Percentiles rank a stretch among this genome's conserved stretches.
Evolutionary conservation across 768 basidiomycete species (phyloP).

Genomic region (Hericium erinaceus): DNA sequence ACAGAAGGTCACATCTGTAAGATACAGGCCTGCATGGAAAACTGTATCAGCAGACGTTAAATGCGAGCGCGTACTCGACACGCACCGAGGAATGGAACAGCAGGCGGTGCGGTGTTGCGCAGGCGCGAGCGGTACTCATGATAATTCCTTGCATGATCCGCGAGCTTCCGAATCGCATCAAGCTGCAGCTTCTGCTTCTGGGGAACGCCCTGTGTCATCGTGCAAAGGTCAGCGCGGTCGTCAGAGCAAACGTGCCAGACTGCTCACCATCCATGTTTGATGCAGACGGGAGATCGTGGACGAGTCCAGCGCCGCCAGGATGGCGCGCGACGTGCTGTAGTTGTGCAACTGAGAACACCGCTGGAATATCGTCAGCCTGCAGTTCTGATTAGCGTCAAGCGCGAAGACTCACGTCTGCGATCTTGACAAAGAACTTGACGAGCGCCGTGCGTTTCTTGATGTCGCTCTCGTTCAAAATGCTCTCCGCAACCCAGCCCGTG

Average conservation of each 20-base stretch:
- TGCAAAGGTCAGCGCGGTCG: not conserved
- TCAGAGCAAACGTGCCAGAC: not conserved
- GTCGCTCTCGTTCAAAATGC: conserved; percentile 85
- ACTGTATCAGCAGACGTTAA: not conserved
- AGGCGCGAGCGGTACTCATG: conserved; percentile 85
- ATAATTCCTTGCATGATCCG: conserved; percentile 87
- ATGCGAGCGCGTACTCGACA: conserved; percentile 8
- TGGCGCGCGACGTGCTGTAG: conserved; percentile 87
- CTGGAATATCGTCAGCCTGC: conserved; percentile 31
- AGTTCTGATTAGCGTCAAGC: not conserved
- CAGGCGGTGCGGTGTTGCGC: conserved; percentile 83
- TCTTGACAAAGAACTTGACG: conserved; percentile 90
- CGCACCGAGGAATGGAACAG: conserved; percentile 89
- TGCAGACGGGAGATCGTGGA: conserved; percentile 87
- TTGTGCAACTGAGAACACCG: conserved; percentile 79
- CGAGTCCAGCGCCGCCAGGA: conserved; percentile 90
- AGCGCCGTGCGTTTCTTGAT: conserved; percentile 70
- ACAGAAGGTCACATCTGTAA: conserved; percentile 93
- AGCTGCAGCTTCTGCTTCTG: conserved; percentile 78
- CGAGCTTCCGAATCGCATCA: conserved; percentile 72
- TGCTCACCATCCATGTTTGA: conserved; percentile 87
- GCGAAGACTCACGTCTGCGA: conserved; percentile 64
- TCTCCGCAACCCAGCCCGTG: conserved; percentile 94
- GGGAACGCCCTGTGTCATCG: conserved; percentile 52
- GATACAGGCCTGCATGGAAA: conserved; percentile 53